Evolutionary conservation across 2,329 filamentous ascomycete species (phyloP), one percentile per base, ranked within the genome.

Genomic region (Beauveria sp.): DNA sequence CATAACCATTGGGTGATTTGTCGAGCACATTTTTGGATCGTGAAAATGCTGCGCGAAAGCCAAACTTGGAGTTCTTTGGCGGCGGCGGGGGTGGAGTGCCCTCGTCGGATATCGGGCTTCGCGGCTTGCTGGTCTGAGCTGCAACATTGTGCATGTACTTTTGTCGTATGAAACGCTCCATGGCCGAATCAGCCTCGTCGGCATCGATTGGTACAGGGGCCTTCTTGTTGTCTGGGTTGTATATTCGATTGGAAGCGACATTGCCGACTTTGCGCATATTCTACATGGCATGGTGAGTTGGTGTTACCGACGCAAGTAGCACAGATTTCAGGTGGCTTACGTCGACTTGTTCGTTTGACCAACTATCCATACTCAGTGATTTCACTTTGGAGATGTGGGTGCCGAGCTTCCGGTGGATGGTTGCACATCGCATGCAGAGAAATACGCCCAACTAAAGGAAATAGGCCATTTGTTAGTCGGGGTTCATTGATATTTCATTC

Each of bases 381-480:
- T 99, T 99, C 79, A 99, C 92, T 75, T 99, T 99, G 67, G 93
- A 97, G 65, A 99, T 91, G 75, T 99, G 95, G 46, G 95, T 98
- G 64, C 95, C 95, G 70, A 99, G 81, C 77, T 98, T 98, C 71
- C 95, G 90, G 79, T 99, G 95, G 71, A 98, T 84, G 60, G 92
- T 85, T 60, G 93, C 95, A 80, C 95, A 99, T 73, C 95, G 91
- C 90, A 99, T 96, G 78, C 95, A 99, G 56, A 99, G 81, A 74
- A 99, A 99, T 66, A 98, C 86, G 64, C 95, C 95, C 76, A 99
- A 80, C 90, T 97, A 66, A 31, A 54, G 34, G 49, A 31, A 10
- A 12, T 18, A n/a, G 38, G 2, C 3, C 28, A 48, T 31, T 45
- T 20, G 62, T 70, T 63, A 70, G 69, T 58, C 62, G 20, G 31